These are phyloP conservation scores for Tetradesmus obliquus DNA, from an alignment of 139 green algal genomes.

Conservation along the genomic window DNA sequence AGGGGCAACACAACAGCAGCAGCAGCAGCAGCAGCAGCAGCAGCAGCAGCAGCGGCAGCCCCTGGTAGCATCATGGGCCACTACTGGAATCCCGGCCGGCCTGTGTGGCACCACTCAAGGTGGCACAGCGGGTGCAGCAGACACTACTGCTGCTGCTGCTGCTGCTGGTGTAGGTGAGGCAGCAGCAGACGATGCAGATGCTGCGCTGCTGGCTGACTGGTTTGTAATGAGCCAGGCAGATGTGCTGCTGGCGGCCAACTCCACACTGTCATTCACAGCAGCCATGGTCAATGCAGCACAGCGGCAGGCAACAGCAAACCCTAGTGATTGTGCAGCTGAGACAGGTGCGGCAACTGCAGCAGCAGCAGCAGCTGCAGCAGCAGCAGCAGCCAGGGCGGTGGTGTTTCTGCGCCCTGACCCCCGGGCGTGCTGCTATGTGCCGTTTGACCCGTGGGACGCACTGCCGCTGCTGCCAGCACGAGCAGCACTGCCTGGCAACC, in stretches of 20 bases:
- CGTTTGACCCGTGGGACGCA: not conserved
- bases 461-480: conserved; percentile 23
- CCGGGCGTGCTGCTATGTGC: not conserved
- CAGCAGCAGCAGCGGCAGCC: not conserved
- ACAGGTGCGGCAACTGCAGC: not conserved
- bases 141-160: not conserved
- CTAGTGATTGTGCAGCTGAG: no score
- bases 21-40: not conserved
- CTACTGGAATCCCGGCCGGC: not conserved
- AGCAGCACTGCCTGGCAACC: not conserved
- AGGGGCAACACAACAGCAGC: not conserved
- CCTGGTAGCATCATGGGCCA: not conserved
- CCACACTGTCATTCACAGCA: conserved; percentile 3
- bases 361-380: not conserved
- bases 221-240: not conserved
- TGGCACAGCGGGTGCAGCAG: not conserved
- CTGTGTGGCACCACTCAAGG: not conserved
- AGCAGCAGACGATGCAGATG: not conserved
- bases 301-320: not conserved
- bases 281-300: not conserved
- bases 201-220: conserved; percentile 7
- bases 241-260: conserved; percentile 12
- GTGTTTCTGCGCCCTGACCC: conserved; percentile 3
- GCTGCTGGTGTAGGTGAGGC: not conserved
- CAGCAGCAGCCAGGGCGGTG: not conserved